These are phyloP conservation scores for Phytopythium chamaehyphon DNA, from an alignment of 352 stramenopile genomes.

Conservation along the genomic window DNA sequence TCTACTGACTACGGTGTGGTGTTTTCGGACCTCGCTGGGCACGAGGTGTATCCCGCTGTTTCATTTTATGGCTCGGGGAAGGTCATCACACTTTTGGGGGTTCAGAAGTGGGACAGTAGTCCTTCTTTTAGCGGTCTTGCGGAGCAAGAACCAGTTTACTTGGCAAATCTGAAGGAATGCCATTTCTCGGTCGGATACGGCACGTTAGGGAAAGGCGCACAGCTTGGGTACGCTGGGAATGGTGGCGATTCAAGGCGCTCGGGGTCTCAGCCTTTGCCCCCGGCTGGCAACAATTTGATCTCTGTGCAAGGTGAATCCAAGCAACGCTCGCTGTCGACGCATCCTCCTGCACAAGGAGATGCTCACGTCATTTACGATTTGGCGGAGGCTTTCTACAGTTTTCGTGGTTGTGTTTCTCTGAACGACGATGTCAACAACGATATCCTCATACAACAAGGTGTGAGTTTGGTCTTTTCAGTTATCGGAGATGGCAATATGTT, in stretches of 20 bases:
- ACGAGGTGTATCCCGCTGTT: conserved; percentile 84
- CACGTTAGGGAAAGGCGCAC: conserved; percentile 65
- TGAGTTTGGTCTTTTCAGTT: conserved; percentile 65
- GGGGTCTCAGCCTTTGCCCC: background rate
- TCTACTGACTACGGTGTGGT: conserved; percentile 83
- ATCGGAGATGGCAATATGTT: conserved; percentile 60
- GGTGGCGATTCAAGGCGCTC: background rate
- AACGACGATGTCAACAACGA: conserved; percentile 74
- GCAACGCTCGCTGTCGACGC: conserved; percentile 73
- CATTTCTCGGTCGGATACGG: conserved; percentile 78
- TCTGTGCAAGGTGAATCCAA: conserved; percentile 58
- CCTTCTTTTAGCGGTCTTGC: conserved; percentile 7
- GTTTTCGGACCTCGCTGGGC: conserved; percentile 75
- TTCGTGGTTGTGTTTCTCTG: conserved; percentile 59
- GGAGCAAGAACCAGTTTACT: conserved; percentile 58
- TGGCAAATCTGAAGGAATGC: conserved; percentile 78
- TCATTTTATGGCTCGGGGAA: conserved; percentile 90
- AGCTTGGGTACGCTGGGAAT: conserved; percentile 69
- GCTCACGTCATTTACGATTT: conserved; percentile 85
- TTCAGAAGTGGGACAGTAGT: conserved; percentile 71
- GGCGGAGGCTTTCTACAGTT: conserved; percentile 42
- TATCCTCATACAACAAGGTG: conserved; percentile 43
- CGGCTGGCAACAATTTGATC: conserved; percentile 31
- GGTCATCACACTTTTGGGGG: conserved; percentile 72
- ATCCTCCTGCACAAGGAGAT: conserved; percentile 64